phyloP scores from a whole-genome alignment of 2,329 filamentous ascomycete genomes.

The Venturia aucupariae region DNA sequence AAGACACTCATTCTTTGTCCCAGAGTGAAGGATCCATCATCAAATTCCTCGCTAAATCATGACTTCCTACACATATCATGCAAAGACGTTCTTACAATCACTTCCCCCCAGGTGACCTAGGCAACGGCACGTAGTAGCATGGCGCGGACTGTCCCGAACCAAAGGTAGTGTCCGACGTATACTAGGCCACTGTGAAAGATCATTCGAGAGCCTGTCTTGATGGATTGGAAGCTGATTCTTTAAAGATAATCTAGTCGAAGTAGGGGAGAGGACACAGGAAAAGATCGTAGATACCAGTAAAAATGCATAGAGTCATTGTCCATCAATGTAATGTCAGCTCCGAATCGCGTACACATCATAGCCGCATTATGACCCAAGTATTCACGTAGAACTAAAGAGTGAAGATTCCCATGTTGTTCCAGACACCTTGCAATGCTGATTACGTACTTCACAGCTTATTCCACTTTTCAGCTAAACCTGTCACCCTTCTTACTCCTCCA shows the following conservation, averaged over 20 bases:
- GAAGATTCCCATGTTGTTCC: background rate
- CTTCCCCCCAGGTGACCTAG: no score
- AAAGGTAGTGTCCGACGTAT: no score
- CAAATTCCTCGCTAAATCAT: no score
- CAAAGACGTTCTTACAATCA: no score
- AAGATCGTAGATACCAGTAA: background rate
- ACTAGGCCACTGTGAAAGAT: no score
- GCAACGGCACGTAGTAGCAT: no score
- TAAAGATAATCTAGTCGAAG: background rate
- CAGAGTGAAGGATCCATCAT: no score
- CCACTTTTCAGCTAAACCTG: conserved; percentile 47
- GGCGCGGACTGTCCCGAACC: no score
- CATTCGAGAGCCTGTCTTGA: no score
- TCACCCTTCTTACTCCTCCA: conserved; percentile 77
- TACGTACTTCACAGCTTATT: background rate
- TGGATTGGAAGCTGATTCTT: no score
- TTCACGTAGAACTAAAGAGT: background rate
- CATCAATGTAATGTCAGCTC: background rate
- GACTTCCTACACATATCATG: no score
- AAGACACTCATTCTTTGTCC: no score
- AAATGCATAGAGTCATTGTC: background rate
- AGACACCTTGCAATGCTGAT: background rate
- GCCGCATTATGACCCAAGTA: background rate
- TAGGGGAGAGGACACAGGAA: background rate
- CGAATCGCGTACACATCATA: background rate